Percentiles rank a stretch among this genome's conserved stretches.
phyloP scores from a whole-genome alignment of 176 grass and related monocot species.

The Oropetium thomaeum region DNA sequence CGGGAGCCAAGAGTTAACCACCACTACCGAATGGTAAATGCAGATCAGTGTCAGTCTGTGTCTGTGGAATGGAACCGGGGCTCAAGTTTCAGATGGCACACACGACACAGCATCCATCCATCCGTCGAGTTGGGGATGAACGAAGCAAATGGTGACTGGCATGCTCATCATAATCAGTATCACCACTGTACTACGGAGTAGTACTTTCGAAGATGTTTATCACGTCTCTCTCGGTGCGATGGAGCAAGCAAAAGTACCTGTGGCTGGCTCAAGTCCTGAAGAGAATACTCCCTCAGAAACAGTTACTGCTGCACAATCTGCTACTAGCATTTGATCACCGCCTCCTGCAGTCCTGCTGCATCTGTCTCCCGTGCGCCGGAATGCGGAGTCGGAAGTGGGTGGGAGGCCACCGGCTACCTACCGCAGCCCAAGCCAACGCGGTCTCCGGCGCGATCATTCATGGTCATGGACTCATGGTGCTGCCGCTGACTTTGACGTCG shows the following conservation, averaged over 20 bases:
- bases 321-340: no score
- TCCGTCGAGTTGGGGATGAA: background rate
- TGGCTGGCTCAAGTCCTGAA: no score
- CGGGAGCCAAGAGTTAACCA: background rate
- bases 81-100: background rate
- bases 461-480: no score
- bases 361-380: background rate
- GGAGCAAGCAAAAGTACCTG: background rate
- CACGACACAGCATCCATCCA: background rate
- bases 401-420: background rate
- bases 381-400: background rate
- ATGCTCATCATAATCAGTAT: background rate
- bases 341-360: no score
- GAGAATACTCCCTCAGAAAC: no score
- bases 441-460: no score
- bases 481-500: background rate
- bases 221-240: background rate
- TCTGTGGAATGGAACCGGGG: background rate
- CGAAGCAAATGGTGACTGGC: background rate
- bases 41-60: background rate
- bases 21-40: no score
- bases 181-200: no score
- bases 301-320: no score
- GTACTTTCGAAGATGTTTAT: background rate
- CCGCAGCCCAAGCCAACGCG: background rate